Evolutionary conservation across 2,329 filamentous ascomycete species (phyloP).

Genomic region (Colletotrichum sp.): DNA sequence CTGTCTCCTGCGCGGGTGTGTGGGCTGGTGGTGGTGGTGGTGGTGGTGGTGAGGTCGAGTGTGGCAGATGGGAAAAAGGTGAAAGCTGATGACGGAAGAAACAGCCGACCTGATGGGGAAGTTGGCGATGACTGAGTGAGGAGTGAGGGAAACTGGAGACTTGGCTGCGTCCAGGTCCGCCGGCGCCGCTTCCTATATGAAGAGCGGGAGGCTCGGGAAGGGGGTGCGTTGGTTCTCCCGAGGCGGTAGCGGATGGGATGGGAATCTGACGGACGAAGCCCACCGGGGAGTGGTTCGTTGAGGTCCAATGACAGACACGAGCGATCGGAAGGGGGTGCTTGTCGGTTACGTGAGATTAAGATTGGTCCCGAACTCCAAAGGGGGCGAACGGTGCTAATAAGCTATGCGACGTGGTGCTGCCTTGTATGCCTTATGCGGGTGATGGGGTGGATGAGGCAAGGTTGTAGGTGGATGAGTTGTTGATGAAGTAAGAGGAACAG

Average conservation of each 20-base stretch:
- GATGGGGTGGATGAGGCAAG: neutral
- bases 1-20: neutral
- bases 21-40: neutral
- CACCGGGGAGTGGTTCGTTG: neutral
- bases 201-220: conserved; percentile 12
- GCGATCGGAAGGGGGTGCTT: neutral
- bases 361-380: neutral
- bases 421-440: neutral
- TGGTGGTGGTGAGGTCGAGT: neutral
- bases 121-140: neutral
- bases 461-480: neutral
- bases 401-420: neutral
- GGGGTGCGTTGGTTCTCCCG: neutral
- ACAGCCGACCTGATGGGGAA: neutral
- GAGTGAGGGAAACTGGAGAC: conserved; percentile 4
- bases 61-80: neutral
- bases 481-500: neutral
- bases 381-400: neutral
- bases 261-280: neutral
- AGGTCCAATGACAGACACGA: neutral
- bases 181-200: conserved; percentile 12
- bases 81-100: neutral
- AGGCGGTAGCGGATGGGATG: conserved; percentile 7
- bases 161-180: conserved; percentile 4
- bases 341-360: conserved; percentile 11